Conservation (phyloP, 1,284 basidiomycete species). For the Fomes fomentarius region DNA sequence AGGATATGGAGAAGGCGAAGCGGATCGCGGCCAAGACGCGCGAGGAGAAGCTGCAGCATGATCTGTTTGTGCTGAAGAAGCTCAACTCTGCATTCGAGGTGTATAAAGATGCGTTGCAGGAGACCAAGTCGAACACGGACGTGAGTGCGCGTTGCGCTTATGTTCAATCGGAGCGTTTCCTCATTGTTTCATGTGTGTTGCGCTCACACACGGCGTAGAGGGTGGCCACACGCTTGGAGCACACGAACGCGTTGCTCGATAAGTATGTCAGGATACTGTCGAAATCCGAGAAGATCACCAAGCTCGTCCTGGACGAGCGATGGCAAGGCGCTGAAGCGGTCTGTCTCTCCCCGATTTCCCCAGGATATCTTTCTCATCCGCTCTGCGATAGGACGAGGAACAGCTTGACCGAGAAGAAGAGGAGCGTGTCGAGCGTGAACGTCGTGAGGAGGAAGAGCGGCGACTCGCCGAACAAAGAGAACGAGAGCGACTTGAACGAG, state of each 20-base stretch:
- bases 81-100: conserved; percentile 68
- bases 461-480: conserved; percentile 51
- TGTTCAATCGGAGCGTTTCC: background rate
- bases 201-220: too few species aligned
- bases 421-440: conserved; percentile 48
- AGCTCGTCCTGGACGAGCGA: conserved; percentile 71
- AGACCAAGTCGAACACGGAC: conserved; percentile 66
- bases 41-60: conserved; percentile 74
- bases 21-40: conserved; percentile 45
- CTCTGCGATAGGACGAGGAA: conserved; percentile 55
- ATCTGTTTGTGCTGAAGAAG: conserved; percentile 70
- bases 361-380: background rate
- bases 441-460: conserved; percentile 54
- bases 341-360: conserved; percentile 29
- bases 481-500: conserved; percentile 39
- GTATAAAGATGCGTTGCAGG: conserved; percentile 66
- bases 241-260: conserved; percentile 72
- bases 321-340: conserved; percentile 75
- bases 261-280: conserved; percentile 73
- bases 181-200: background rate
- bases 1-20: conserved; percentile 31
- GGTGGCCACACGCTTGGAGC: conserved; percentile 61
- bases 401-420: conserved; percentile 50
- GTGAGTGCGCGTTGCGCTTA: conserved; percentile 40
- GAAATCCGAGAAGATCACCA: conserved; percentile 66